A percentile compares a stretch with the other conserved stretches of the same genome.
Evolutionary conservation across 2,329 filamentous ascomycete genomes (phyloP).

Genomic region (Ampelomyces quisqualis): DNA sequence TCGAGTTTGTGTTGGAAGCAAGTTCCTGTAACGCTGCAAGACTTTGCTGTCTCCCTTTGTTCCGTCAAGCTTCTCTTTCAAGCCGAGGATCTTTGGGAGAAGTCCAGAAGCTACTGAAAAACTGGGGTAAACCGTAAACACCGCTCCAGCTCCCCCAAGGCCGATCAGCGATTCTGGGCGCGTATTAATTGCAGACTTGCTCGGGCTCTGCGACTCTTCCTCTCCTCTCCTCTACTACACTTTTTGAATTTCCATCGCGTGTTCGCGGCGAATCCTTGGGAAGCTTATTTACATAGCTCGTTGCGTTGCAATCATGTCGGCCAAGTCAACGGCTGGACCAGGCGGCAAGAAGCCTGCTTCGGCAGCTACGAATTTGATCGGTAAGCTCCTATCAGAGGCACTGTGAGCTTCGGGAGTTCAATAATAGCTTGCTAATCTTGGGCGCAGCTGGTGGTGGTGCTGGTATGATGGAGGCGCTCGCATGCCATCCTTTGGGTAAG

Average conservation of each 20-base stretch:
- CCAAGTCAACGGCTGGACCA: conserved; percentile 58
- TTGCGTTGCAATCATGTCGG: conserved; percentile 64
- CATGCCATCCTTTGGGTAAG: conserved; percentile 87
- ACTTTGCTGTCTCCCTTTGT: no score
- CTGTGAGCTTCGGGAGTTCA: neutral
- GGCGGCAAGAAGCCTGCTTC: conserved; percentile 76
- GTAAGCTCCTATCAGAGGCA: conserved; percentile 52
- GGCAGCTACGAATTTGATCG: conserved; percentile 86
- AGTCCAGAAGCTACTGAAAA: neutral
- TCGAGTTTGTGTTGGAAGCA: no score
- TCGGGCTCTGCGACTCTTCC: no score
- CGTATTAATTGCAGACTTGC: conserved; percentile 12
- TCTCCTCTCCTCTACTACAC: no score
- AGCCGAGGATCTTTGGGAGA: neutral
- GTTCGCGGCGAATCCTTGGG: no score
- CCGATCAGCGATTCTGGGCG: neutral
- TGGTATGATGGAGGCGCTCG: conserved; percentile 98
- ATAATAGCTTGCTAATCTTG: conserved; percentile 17
- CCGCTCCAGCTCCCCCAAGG: no score
- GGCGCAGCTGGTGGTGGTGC: conserved; percentile 86
- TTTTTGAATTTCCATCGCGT: no score
- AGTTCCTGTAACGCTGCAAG: no score
- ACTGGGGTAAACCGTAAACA: conserved; percentile 1
- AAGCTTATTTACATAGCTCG: conserved; percentile 10
- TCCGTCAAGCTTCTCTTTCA: no score